These are phyloP conservation scores for Speleostelium caveatum DNA, from an alignment of 78 protist species.

Conservation along the genomic window DNA sequence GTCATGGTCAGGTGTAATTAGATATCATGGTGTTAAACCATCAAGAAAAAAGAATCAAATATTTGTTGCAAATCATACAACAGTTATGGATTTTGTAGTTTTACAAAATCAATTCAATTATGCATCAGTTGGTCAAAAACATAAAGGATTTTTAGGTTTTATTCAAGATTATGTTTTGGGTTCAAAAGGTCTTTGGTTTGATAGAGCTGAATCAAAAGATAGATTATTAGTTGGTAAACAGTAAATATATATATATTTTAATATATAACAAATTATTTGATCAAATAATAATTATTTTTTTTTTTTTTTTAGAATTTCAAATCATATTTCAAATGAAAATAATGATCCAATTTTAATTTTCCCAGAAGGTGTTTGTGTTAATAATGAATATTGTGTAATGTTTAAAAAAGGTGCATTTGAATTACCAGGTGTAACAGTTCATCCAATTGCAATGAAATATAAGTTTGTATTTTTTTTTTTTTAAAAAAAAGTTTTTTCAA, in stretches of 20 bases:
- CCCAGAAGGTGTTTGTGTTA: conserved; percentile 97
- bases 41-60: conserved; percentile 80
- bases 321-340: conserved; percentile 77
- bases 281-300: neutral
- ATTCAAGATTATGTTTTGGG: conserved; percentile 87
- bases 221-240: conserved; percentile 56
- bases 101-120: conserved; percentile 61
- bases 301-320: conserved; percentile 37
- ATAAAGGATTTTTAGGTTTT: conserved; percentile 87
- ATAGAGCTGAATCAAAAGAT: conserved; percentile 85
- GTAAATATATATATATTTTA: neutral
- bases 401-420: conserved; percentile 95
- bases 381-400: conserved; percentile 92
- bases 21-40: conserved; percentile 81
- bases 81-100: conserved; percentile 87
- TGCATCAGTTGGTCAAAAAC: conserved; percentile 90
- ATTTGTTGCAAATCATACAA: conserved; percentile 95
- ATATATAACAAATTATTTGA: neutral
- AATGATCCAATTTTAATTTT: conserved; percentile 89
- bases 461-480: conserved; percentile 69
- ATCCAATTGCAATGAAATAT: conserved; percentile 96
- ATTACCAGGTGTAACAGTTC: conserved; percentile 80
- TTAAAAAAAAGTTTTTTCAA: too few species aligned
- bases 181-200: conserved; percentile 93
- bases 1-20: conserved; percentile 86